Percentiles rank a stretch among this genome's conserved stretches.
Conservation (phyloP, 345 rosid species). For the Carallia brachiata region DNA sequence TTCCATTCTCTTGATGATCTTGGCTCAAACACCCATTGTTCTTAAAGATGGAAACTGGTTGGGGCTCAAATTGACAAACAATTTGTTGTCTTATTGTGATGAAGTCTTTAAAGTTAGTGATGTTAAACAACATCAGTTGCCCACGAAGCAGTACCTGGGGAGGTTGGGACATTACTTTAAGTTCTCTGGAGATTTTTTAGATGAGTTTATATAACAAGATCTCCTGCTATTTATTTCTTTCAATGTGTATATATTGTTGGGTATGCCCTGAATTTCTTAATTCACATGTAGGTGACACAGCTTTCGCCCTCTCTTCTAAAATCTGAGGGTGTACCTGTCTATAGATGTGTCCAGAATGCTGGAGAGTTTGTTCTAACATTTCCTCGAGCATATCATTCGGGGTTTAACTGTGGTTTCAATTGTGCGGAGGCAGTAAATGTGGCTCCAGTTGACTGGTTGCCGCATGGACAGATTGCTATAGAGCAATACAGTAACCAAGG, state of each 20-base stretch:
- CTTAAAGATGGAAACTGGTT: too few species aligned
- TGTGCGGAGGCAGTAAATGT: constrained; percentile 99
- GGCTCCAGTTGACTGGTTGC: constrained; percentile 99
- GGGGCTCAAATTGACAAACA: too few species aligned
- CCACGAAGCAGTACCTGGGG: neutral
- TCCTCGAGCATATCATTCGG: constrained; percentile 99
- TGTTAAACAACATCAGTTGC: neutral
- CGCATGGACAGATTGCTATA: constrained; percentile 92
- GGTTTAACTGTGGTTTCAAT: constrained; percentile 93
- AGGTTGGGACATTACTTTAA: neutral
- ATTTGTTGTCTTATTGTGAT: too few species aligned
- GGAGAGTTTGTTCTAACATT: constrained; percentile 98
- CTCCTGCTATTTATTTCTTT: neutral
- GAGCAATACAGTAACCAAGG: constrained; percentile 86
- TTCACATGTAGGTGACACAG: constrained; percentile 79
- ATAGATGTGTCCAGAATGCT: constrained; percentile 84
- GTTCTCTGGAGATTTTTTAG: neutral
- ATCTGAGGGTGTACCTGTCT: constrained; percentile 86
- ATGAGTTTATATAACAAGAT: neutral
- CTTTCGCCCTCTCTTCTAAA: constrained; percentile 91
- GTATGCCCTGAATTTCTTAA: neutral
- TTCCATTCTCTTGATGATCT: too few species aligned
- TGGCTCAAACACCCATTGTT: too few species aligned
- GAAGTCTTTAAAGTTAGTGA: too few species aligned
- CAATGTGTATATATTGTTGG: neutral